These are phyloP conservation scores for Akebia trifoliata DNA, from an alignment of 164 flowering plant species.

Conservation along the genomic window DNA sequence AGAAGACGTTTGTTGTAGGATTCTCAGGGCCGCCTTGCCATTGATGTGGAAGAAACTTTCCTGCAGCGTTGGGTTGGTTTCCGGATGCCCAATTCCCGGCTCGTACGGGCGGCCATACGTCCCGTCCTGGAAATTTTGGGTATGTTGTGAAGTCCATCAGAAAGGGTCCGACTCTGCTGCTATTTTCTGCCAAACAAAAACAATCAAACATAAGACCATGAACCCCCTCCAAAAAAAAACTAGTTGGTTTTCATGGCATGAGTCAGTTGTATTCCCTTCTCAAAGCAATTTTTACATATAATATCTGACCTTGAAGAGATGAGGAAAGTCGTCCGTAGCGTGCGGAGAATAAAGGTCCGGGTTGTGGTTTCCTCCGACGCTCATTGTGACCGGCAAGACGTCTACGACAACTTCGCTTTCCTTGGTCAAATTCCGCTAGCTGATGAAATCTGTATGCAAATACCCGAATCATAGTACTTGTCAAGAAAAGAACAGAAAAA, in stretches of 20 bases:
- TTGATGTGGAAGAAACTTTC: slow-evolving; percentile 33
- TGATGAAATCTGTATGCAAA: slow-evolving; percentile 85
- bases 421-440: slow-evolving; percentile 91
- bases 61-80: slow-evolving; percentile 25
- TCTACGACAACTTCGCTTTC: slow-evolving; percentile 90
- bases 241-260: too few relatives aligned
- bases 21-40: slow-evolving; percentile 45
- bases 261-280: not conserved
- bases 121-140: slow-evolving; percentile 35
- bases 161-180: slow-evolving; percentile 54
- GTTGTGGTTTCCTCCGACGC: slow-evolving; percentile 91
- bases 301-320: slow-evolving; percentile 53
- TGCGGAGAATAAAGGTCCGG: slow-evolving; percentile 52
- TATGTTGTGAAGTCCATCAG: slow-evolving; percentile 61
- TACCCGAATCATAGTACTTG: too few relatives aligned
- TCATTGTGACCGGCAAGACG: slow-evolving; percentile 97
- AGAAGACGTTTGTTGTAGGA: slow-evolving; percentile 31
- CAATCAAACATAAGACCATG: not conserved
- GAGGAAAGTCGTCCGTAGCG: slow-evolving; percentile 56
- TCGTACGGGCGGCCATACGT: slow-evolving; percentile 43
- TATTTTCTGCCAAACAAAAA: slow-evolving; percentile 39
- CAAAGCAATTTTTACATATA: not conserved
- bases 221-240: too few relatives aligned
- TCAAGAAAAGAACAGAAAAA: too few relatives aligned
- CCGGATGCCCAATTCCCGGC: slow-evolving; percentile 31